Percentiles rank a stretch among this genome's conserved stretches.
These are phyloP conservation scores for Caryocar brasiliense DNA, from an alignment of 441 rosid genomes.

Conservation along the genomic window DNA sequence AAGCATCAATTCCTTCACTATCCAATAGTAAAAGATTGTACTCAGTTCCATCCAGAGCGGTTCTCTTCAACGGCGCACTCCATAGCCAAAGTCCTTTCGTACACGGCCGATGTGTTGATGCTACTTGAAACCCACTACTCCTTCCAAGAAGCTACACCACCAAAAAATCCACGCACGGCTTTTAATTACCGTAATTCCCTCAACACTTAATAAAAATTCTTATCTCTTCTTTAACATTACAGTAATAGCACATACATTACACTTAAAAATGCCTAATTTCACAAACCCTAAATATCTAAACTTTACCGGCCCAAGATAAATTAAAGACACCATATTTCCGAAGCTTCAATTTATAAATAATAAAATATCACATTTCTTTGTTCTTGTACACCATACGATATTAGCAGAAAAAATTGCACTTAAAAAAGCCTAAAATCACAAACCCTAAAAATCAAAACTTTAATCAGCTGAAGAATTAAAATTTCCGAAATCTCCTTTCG, in stretches of 20 bases:
- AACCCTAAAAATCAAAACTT: slow-evolving; percentile 15
- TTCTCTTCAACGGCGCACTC: slow-evolving; percentile 90
- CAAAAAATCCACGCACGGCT: background rate
- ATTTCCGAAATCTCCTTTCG: too few species aligned
- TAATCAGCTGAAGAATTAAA: background rate
- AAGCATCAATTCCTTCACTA: slow-evolving; percentile 95
- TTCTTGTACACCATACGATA: too few species aligned
- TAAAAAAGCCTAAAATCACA: background rate
- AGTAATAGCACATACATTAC: background rate
- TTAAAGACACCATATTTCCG: too few species aligned
- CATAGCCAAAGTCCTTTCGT: slow-evolving; percentile 98
- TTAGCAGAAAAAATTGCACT: background rate
- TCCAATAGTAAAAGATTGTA: slow-evolving; percentile 83
- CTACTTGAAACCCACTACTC: slow-evolving; percentile 96
- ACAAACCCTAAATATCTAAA: background rate
- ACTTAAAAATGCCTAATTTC: background rate
- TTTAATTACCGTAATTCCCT: background rate
- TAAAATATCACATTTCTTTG: too few species aligned
- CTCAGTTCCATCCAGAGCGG: slow-evolving; percentile 86
- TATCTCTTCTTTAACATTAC: too few species aligned
- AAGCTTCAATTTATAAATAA: too few species aligned
- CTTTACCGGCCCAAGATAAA: background rate
- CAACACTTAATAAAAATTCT: too few species aligned
- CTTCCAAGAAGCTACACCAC: slow-evolving; percentile 84
- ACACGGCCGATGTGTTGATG: slow-evolving; percentile 90